Percentiles rank a stretch among this genome's conserved stretches.
phyloP scores from a whole-genome alignment of 768 basidiomycete species.

The Phanerochaete carnosa region DNA sequence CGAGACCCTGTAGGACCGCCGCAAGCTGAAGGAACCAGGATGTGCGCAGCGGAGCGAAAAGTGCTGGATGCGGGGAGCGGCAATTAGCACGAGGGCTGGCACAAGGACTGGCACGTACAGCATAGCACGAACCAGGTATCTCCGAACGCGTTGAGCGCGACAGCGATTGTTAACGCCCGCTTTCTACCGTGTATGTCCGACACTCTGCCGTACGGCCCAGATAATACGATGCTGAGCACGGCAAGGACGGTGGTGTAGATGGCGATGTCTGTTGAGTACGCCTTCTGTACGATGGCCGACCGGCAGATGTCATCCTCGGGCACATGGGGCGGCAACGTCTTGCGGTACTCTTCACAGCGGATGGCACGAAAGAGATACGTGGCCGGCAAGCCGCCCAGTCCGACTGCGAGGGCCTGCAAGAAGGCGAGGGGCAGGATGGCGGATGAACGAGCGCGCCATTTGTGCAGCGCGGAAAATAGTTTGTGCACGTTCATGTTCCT shows the following conservation, averaged over 20 bases:
- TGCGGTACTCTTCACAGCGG: neutral
- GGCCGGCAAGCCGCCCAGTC: neutral
- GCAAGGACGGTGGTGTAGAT: neutral
- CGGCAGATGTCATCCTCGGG: neutral
- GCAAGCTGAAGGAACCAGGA: neutral
- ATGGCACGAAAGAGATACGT: conserved; percentile 1
- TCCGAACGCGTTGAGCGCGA: neutral
- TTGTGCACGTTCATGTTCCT: neutral
- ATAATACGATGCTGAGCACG: neutral
- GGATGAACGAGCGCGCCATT: neutral
- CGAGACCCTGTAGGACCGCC: neutral
- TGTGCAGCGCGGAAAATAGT: neutral
- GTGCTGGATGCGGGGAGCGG: neutral
- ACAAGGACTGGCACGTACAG: neutral
- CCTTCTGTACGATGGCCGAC: neutral
- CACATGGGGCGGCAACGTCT: neutral
- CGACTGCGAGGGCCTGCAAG: conserved; percentile 1
- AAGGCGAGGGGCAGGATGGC: conserved; percentile 3
- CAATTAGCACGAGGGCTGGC: neutral
- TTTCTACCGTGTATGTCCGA: neutral
- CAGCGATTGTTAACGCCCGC: neutral
- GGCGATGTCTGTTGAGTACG: conserved; percentile 2
- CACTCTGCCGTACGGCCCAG: neutral
- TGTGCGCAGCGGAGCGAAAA: neutral
- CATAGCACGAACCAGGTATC: conserved; percentile 1